A percentile compares a stretch with the other conserved stretches of the same genome.
Conservation (phyloP, 2,329 filamentous ascomycete genomes). For the Akanthomyces dipterigenus region DNA sequence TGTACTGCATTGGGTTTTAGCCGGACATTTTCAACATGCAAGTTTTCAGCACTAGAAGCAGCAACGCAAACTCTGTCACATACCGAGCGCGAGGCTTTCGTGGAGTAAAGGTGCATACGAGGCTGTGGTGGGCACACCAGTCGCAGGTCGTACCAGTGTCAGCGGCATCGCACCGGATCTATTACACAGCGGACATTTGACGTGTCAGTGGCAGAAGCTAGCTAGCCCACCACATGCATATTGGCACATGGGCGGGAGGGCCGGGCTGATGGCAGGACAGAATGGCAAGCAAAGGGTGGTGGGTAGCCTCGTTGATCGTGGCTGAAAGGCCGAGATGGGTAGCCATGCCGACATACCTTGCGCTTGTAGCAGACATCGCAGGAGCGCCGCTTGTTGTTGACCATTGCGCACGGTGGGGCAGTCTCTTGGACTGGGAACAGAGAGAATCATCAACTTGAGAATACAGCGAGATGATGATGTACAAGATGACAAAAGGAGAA, state of each 20-base stretch:
- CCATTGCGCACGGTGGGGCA: neutral
- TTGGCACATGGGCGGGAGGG: neutral
- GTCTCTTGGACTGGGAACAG: neutral
- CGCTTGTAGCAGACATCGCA: constrained; percentile 44
- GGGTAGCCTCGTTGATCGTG: neutral
- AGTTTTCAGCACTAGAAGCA: too few species aligned
- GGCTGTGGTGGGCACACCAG: constrained; percentile 42
- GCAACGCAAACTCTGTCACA: neutral
- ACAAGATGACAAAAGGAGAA: neutral
- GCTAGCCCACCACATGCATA: neutral
- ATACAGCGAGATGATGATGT: neutral
- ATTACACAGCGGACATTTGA: constrained; percentile 3
- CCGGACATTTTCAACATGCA: too few species aligned
- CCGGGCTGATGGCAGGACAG: neutral
- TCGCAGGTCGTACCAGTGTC: constrained; percentile 34
- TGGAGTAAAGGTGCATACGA: constrained; percentile 38
- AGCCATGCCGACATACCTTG: constrained; percentile 31
- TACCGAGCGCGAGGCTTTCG: constrained; percentile 13
- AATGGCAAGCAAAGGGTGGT: neutral
- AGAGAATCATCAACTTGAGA: neutral
- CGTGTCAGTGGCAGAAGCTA: constrained; percentile 11
- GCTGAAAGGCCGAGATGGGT: neutral
- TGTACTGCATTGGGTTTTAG: neutral
- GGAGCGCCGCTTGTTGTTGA: constrained; percentile 22
- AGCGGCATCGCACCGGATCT: constrained; percentile 45